phyloP scores from a whole-genome alignment of 2,329 filamentous ascomycete genomes.

The Ampelomyces quisqualis region DNA sequence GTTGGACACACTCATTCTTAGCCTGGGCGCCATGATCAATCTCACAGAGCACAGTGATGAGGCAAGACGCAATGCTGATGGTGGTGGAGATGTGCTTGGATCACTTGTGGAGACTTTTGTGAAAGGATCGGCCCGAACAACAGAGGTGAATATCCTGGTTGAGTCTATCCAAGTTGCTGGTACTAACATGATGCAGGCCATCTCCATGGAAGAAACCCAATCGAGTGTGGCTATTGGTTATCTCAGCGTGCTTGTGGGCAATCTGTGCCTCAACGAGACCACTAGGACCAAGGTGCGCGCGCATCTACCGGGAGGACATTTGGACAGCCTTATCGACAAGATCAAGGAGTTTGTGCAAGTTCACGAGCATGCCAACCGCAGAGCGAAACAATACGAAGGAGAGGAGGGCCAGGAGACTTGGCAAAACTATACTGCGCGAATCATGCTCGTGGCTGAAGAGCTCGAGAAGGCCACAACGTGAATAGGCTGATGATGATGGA shows the following conservation, averaged over 20 bases:
- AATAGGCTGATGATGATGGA: background rate
- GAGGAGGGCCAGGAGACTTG: conserved; percentile 51
- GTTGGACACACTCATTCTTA: conserved; percentile 72
- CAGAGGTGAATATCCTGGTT: conserved; percentile 59
- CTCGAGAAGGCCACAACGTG: conserved; percentile 36
- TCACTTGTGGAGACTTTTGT: conserved; percentile 66
- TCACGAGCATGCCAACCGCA: conserved; percentile 59
- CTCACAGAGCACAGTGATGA: conserved; percentile 73
- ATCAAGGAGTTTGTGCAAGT: conserved; percentile 64
- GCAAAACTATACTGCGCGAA: conserved; percentile 54
- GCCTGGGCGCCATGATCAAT: conserved; percentile 83
- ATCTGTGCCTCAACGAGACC: conserved; percentile 64
- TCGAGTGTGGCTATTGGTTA: conserved; percentile 85
- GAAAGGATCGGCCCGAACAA: conserved; percentile 64
- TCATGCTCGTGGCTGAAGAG: conserved; percentile 55
- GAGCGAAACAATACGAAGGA: conserved; percentile 48
- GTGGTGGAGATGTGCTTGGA: conserved; percentile 54
- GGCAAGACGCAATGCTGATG: conserved; percentile 47
- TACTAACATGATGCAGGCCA: conserved; percentile 45
- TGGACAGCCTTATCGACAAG: conserved; percentile 56
- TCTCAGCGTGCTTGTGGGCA: conserved; percentile 79
- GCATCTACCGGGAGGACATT: conserved; percentile 49
- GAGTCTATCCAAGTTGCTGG: background rate
- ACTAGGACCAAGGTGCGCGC: conserved; percentile 48
- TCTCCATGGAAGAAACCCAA: conserved; percentile 66